Conservation (phyloP, 371 early-diverging fungal genomes). For the Mucor piriformis region DNA sequence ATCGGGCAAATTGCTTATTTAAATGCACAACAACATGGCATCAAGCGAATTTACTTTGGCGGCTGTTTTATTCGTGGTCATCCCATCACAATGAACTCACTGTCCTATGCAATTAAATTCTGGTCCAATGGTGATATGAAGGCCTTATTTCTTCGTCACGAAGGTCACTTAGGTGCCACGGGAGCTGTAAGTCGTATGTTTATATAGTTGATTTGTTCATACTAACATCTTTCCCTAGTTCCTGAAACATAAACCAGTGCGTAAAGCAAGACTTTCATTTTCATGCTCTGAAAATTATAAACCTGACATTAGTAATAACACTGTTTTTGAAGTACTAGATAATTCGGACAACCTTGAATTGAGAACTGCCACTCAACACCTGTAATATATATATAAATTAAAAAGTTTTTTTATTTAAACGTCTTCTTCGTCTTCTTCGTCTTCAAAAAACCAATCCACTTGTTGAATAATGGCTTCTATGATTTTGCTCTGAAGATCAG, state of each 20-base stretch:
- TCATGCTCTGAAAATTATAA: slow-evolving; percentile 66
- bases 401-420: background rate
- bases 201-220: too few relatives aligned
- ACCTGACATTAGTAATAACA: slow-evolving; percentile 13
- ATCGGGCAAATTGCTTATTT: slow-evolving; percentile 97
- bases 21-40: slow-evolving; percentile 89
- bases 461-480: slow-evolving; percentile 64
- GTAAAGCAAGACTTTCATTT: slow-evolving; percentile 51
- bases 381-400: slow-evolving; percentile 7
- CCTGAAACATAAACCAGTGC: slow-evolving; percentile 54
- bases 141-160: slow-evolving; percentile 93
- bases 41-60: slow-evolving; percentile 90
- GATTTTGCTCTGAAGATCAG: slow-evolving; percentile 58
- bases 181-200: slow-evolving; percentile 68
- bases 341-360: slow-evolving; percentile 25
- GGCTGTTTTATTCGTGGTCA: slow-evolving; percentile 97
- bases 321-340: slow-evolving; percentile 18
- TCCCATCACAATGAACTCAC: slow-evolving; percentile 93
- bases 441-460: slow-evolving; percentile 67
- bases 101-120: slow-evolving; percentile 93
- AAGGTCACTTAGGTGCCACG: slow-evolving; percentile 94
- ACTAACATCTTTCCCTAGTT: slow-evolving; percentile 44
- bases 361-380: slow-evolving; percentile 18
- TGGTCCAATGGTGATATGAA: slow-evolving; percentile 96
- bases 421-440: slow-evolving; percentile 7